Evolutionary conservation across 805 yeast species (phyloP).

Genomic region (Saturnispora sekii): DNA sequence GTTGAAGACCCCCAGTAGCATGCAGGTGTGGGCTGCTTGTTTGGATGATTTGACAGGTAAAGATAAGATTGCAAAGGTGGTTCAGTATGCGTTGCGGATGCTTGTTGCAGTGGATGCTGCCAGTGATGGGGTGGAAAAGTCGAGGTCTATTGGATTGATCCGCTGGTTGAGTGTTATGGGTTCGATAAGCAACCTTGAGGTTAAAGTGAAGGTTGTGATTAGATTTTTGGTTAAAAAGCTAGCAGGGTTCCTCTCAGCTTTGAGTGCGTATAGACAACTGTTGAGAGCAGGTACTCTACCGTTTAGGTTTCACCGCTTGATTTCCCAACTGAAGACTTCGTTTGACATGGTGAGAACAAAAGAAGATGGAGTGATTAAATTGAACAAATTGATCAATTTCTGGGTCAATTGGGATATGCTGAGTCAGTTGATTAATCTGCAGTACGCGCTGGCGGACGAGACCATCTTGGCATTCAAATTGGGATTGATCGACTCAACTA

Average conservation of each 20-base stretch:
- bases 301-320: constrained; percentile 37
- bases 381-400: constrained; percentile 18
- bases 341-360: constrained; percentile 12
- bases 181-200: constrained; percentile 20
- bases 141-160: neutral
- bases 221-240: constrained; percentile 8
- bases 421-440: constrained; percentile 44
- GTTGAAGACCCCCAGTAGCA: constrained; percentile 3
- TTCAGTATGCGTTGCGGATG: constrained; percentile 49
- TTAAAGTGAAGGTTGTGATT: constrained; percentile 21
- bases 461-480: constrained; percentile 46
- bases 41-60: constrained; percentile 50
- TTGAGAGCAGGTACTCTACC: constrained; percentile 66
- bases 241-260: constrained; percentile 26
- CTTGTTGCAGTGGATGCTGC: constrained; percentile 24
- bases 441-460: constrained; percentile 62
- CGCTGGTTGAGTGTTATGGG: constrained; percentile 1
- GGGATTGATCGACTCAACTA: constrained; percentile 40
- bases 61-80: constrained; percentile 58
- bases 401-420: constrained; percentile 38
- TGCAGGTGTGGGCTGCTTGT: constrained; percentile 19
- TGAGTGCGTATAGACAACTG: constrained; percentile 53
- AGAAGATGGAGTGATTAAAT: constrained; percentile 13
- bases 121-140: neutral
- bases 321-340: constrained; percentile 24